Evolutionary conservation across 208 protist genomes (phyloP).

Genomic region (Sergeia podlipaevii): DNA sequence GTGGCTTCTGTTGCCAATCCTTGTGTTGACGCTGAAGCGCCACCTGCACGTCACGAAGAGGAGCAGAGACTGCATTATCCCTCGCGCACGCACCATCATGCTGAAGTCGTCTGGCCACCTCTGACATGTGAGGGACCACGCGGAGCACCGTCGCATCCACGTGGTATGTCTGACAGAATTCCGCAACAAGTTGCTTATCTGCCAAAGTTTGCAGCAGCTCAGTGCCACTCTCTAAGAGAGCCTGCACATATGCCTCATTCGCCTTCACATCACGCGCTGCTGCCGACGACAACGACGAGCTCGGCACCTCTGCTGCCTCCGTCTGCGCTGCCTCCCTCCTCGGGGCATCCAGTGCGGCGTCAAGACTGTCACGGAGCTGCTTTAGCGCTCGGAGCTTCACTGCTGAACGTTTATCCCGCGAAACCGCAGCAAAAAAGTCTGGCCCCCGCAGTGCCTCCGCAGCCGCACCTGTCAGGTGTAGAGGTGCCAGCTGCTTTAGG

Average conservation of each 20-base stretch:
- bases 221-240: conserved; percentile 58
- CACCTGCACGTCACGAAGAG: conserved; percentile 13
- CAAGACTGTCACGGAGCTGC: conserved; percentile 35
- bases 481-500: not conserved
- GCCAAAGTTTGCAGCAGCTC: conserved; percentile 53
- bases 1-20: not conserved
- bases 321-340: no score
- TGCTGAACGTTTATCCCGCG: conserved; percentile 24
- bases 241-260: conserved; percentile 24
- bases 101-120: conserved; percentile 42
- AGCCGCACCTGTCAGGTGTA: not conserved
- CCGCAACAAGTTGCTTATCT: conserved; percentile 36
- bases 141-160: conserved; percentile 39
- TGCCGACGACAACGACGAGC: no score
- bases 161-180: conserved; percentile 28
- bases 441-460: conserved; percentile 32
- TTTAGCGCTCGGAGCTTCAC: conserved; percentile 35
- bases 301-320: no score
- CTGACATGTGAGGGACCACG: conserved; percentile 24
- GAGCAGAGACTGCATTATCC: conserved; percentile 1
- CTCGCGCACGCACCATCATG: conserved; percentile 1
- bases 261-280: no score
- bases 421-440: conserved; percentile 77
- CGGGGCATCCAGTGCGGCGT: conserved; percentile 12
- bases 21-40: no score